Evolutionary conservation across 257 asterid species (phyloP).

Genomic region (Craterostigma plantagineum): DNA sequence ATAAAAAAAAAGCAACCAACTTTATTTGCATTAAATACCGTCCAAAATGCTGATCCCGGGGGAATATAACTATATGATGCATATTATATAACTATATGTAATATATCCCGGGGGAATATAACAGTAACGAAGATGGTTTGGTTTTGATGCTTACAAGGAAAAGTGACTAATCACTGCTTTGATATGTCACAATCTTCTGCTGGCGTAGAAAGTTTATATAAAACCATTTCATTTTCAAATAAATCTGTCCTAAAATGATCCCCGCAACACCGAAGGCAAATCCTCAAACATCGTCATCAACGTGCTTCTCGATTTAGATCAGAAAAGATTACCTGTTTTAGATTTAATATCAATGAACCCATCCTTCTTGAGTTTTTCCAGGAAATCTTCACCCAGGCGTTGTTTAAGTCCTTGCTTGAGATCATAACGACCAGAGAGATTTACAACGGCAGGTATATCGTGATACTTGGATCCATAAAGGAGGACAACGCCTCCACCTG

Average conservation of each 20-base stretch:
- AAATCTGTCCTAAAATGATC: too few relatives aligned
- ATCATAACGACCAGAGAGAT: constrained; percentile 78
- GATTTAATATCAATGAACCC: constrained; percentile 53
- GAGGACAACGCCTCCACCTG: constrained; percentile 69
- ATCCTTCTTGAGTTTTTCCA: constrained; percentile 52
- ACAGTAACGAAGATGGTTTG: too few relatives aligned
- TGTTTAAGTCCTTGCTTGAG: constrained; percentile 55
- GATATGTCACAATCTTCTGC: too few relatives aligned
- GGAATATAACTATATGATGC: too few relatives aligned
- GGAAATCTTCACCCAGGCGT: constrained; percentile 34
- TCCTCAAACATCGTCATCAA: constrained; percentile 1
- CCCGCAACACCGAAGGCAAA: not conserved
- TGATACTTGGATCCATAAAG: constrained; percentile 68
- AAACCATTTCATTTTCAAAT: too few relatives aligned
- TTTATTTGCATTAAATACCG: not conserved
- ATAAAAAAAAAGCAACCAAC: not conserved
- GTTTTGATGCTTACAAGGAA: too few relatives aligned
- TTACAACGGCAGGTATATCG: constrained; percentile 48
- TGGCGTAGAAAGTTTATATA: too few relatives aligned
- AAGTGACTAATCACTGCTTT: too few relatives aligned
- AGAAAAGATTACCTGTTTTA: constrained; percentile 24
- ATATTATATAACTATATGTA: too few relatives aligned
- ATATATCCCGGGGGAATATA: too few relatives aligned
- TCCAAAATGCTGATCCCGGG: not conserved
- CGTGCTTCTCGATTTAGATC: not conserved